A percentile compares a stretch with the other conserved stretches of the same genome.
These are phyloP conservation scores for Xanthoconium separans DNA, from an alignment of 1,284 basidiomycete genomes.

Conservation along the genomic window DNA sequence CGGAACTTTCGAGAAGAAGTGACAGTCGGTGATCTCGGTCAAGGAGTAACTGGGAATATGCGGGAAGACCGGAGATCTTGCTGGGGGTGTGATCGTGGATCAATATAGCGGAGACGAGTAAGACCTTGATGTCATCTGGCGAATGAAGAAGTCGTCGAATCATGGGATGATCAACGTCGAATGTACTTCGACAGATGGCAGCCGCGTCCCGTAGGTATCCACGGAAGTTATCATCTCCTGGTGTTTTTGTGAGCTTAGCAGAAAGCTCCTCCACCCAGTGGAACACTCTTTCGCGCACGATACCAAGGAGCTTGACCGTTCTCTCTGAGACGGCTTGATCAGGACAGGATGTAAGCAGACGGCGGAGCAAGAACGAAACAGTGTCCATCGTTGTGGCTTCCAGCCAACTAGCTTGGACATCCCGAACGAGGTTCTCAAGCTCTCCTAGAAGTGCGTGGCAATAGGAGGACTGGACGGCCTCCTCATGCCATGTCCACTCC, in stretches of 20 bases:
- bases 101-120: neutral
- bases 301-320: neutral
- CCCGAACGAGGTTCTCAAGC: constrained; percentile 26
- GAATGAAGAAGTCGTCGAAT: neutral
- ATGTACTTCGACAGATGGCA: neutral
- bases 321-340: neutral
- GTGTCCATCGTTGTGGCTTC: constrained; percentile 35
- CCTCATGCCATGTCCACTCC: constrained; percentile 29
- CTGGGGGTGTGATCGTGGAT: neutral
- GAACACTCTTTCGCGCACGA: neutral
- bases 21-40: neutral
- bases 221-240: neutral
- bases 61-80: neutral
- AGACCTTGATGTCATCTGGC: neutral
- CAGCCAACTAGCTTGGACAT: constrained; percentile 38
- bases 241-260: neutral
- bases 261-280: neutral
- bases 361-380: constrained; percentile 29
- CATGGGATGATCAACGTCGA: neutral
- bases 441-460: constrained; percentile 33
- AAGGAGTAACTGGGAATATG: neutral
- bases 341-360: neutral
- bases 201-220: neutral
- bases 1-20: neutral
- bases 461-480: constrained; percentile 32